Base-by-base conservation (phyloP, 768 basidiomycete species). In the Sistotremastrum niveocremeum region DNA sequence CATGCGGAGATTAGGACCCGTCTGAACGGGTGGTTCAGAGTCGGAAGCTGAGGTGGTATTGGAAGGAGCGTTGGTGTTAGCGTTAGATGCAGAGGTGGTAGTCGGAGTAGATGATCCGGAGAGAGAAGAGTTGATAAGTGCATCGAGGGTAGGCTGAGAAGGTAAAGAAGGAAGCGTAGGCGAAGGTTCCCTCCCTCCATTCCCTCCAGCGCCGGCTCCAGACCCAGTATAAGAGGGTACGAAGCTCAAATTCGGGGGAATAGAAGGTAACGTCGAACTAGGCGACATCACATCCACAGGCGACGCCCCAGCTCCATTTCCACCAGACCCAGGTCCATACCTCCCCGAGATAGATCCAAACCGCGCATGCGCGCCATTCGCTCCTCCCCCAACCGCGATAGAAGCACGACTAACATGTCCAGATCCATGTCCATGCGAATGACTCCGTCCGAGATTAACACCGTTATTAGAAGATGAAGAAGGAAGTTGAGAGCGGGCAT, bases 101-200 rank as follows among this genome's bases (percentile, higher is more conserved):
- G 83, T 81, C 12, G 83, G 81, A 29, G 74, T 60, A 39, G 72
- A 78, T 5, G 76, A 69, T 37, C 73, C 70, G 38, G 71, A 68
- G 42, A 84, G 65, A 10, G 81, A 76, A 4, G 84, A 86, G 55
- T 69, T 84, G 61, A 90, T 89, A 52, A 90, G 73, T 37, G 86
- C 73, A 60, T 85, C 87, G 54, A 90, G 68, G 6, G 87, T 87
- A 20, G 87, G 86, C 59, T 89, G 87, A 7, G 79, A 75, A 20
- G 86, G 86, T 36, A 90, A 64, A 51, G 68, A 77, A 8, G 86
- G 86, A 51, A 90, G 74, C 20, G 85, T 85, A 28, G 87, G 86
- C 3, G 85, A 88, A 5, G 80, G 80, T 57, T 87, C 82, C 34
- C 52, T 45, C 20, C 20, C 20, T 20, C 20, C 20, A 20, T 20